Percentiles rank a stretch among this genome's conserved stretches.
Evolutionary conservation across 129 eudicot genomes (phyloP).

Genomic region (Oenanthe sinensis): DNA sequence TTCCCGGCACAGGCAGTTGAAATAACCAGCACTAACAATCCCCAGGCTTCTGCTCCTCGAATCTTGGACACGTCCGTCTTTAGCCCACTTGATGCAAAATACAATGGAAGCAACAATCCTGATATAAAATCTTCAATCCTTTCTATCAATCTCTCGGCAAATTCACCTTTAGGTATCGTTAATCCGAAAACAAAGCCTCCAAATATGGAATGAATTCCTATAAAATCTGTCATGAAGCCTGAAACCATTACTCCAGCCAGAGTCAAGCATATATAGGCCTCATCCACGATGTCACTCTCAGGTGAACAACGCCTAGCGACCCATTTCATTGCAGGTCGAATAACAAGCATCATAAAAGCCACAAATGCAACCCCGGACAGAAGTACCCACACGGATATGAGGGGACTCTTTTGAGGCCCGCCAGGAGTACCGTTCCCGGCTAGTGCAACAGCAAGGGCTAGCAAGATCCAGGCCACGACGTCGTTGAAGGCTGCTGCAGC

Average conservation of each 20-base stretch:
- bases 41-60: slow-evolving; percentile 60
- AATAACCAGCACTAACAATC: slow-evolving; percentile 58
- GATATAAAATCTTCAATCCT: slow-evolving; percentile 81
- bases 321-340: slow-evolving; percentile 68
- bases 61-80: slow-evolving; percentile 66
- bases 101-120: slow-evolving; percentile 70
- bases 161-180: slow-evolving; percentile 65
- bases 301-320: slow-evolving; percentile 49
- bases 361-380: slow-evolving; percentile 68
- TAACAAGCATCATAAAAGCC: slow-evolving; percentile 48
- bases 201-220: slow-evolving; percentile 80
- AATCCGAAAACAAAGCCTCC: slow-evolving; percentile 85
- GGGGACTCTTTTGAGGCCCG: slow-evolving; percentile 57
- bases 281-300: slow-evolving; percentile 46
- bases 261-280: slow-evolving; percentile 61
- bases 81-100: slow-evolving; percentile 86
- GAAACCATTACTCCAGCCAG: slow-evolving; percentile 65
- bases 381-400: slow-evolving; percentile 75
- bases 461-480: slow-evolving; percentile 80
- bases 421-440: slow-evolving; percentile 52
- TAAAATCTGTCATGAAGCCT: slow-evolving; percentile 72
- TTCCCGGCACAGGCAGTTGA: slow-evolving; percentile 74
- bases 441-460: slow-evolving; percentile 74
- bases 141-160: slow-evolving; percentile 49
- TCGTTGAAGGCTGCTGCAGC: slow-evolving; percentile 90